Evolutionary conservation across 2,329 filamentous ascomycete species (phyloP).

Genomic region (Cladorrhinum sp.): DNA sequence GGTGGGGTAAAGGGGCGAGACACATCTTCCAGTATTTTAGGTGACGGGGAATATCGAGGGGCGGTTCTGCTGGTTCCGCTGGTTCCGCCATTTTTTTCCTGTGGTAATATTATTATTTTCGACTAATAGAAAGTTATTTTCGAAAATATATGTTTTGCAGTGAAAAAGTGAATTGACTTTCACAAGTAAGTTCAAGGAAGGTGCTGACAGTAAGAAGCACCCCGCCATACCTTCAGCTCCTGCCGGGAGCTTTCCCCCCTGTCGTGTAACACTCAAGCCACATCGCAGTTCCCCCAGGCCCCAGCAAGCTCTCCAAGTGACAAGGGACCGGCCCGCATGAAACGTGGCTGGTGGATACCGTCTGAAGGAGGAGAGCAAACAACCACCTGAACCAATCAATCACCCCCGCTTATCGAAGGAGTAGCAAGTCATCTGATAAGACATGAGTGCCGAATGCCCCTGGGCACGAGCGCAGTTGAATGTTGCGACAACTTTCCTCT

Average conservation of each 20-base stretch:
- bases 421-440: constrained; percentile 18
- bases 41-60: constrained; percentile 64
- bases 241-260: no score
- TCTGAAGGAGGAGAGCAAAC: background rate
- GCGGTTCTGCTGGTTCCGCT: constrained; percentile 8
- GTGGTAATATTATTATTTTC: background rate
- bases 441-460: background rate
- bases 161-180: background rate
- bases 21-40: constrained; percentile 92
- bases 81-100: constrained; percentile 24
- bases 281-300: background rate
- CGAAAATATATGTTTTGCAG: background rate
- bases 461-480: background rate
- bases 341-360: constrained; percentile 8
- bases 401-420: constrained; percentile 14
- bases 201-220: background rate
- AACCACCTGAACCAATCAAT: constrained; percentile 8
- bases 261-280: background rate
- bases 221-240: no score
- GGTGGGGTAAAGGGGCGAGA: constrained; percentile 72
- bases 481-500: background rate
- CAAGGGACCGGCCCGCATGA: background rate
- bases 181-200: constrained; percentile 6
- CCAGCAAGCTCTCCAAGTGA: background rate
- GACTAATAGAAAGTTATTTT: background rate